Conservation (phyloP, 2,329 filamentous ascomycete species). For the Clonostachys sp. region DNA sequence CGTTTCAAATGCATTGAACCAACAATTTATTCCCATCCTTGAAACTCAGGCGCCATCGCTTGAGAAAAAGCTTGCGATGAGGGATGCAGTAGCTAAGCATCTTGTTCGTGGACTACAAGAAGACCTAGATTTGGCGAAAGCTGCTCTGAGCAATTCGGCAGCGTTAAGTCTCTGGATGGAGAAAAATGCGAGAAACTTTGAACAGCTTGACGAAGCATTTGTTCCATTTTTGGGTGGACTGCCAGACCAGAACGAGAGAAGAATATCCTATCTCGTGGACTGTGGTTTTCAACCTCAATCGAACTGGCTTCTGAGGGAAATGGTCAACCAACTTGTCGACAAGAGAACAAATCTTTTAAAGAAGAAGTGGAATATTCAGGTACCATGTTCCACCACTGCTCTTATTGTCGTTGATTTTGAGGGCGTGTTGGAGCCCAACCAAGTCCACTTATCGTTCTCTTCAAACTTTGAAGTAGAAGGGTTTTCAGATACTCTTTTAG, state of each 20-base stretch:
- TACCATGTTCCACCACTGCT: slow-evolving; percentile 57
- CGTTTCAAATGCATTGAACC: slow-evolving; percentile 52
- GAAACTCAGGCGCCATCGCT: slow-evolving; percentile 49
- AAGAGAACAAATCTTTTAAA: slow-evolving; percentile 48
- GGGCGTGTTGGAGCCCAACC: slow-evolving; percentile 36
- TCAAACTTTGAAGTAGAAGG: slow-evolving; percentile 53
- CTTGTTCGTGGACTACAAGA: slow-evolving; percentile 42
- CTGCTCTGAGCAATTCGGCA: slow-evolving; percentile 42
- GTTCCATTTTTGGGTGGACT: slow-evolving; percentile 44
- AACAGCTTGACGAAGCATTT: slow-evolving; percentile 28
- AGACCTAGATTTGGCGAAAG: slow-evolving; percentile 47
- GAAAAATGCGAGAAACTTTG: slow-evolving; percentile 23
- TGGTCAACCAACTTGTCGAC: slow-evolving; percentile 40
- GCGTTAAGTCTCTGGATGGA: slow-evolving; percentile 51
- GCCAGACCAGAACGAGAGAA: slow-evolving; percentile 43
- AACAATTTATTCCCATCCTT: slow-evolving; percentile 66
- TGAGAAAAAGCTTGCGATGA: slow-evolving; percentile 26
- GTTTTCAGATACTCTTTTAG: slow-evolving; percentile 47
- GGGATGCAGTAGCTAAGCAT: slow-evolving; percentile 38
- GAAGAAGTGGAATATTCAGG: slow-evolving; percentile 52
- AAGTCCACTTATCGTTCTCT: slow-evolving; percentile 67
- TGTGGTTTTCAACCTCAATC: slow-evolving; percentile 52
- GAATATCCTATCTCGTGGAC: slow-evolving; percentile 48
- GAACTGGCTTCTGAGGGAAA: slow-evolving; percentile 41
- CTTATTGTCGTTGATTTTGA: slow-evolving; percentile 67